Conservation (phyloP, 2,329 filamentous ascomycete species). For the Calonectria pseudoreteaudii region DNA sequence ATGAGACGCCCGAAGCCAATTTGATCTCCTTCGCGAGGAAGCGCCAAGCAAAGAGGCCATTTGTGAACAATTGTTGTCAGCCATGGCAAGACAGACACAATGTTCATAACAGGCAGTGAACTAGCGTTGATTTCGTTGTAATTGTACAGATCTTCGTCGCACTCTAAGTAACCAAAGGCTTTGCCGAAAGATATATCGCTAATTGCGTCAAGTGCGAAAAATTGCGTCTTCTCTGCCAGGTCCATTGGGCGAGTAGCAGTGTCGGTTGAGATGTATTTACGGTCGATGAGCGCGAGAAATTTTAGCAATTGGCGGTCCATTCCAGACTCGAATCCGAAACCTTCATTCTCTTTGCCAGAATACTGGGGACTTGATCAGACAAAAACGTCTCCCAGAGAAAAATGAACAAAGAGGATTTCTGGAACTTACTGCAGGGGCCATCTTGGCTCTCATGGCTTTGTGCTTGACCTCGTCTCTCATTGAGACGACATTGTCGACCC, state of each 20-base stretch:
- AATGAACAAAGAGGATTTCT: not conserved
- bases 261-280: constrained; percentile 58
- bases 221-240: constrained; percentile 62
- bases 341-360: constrained; percentile 61
- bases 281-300: constrained; percentile 59
- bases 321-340: constrained; percentile 53
- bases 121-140: constrained; percentile 59
- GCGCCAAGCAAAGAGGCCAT: constrained; percentile 50
- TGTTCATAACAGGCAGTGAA: constrained; percentile 52
- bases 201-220: constrained; percentile 66
- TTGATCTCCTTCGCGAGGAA: constrained; percentile 52
- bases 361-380: constrained; percentile 52
- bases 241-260: constrained; percentile 54
- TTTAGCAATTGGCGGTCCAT: constrained; percentile 53
- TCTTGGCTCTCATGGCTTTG: constrained; percentile 55
- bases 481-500: constrained; percentile 66
- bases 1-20: constrained; percentile 54
- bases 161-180: constrained; percentile 62
- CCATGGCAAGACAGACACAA: constrained; percentile 51
- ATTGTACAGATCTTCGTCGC: constrained; percentile 60
- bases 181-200: constrained; percentile 64
- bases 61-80: constrained; percentile 49
- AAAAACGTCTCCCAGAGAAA: not conserved
- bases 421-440: constrained; percentile 55
- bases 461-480: constrained; percentile 61